Evolutionary conservation across 768 basidiomycete genomes (phyloP).

Genomic region (Rhizopogon salebrosus): DNA sequence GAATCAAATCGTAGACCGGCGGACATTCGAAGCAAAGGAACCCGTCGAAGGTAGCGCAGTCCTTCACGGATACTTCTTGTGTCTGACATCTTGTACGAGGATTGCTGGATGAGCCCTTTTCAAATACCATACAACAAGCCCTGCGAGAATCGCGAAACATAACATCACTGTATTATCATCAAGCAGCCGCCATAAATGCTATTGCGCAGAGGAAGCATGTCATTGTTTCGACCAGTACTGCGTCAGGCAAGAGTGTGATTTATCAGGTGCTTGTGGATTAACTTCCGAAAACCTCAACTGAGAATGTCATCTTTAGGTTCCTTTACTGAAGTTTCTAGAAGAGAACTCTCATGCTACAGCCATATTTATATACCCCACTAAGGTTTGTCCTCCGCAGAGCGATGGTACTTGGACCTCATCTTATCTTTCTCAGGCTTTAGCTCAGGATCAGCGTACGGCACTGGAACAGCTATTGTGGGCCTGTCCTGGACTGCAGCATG

Average conservation of each 20-base stretch:
- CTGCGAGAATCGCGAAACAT: constrained; percentile 58
- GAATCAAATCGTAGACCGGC: constrained; percentile 59
- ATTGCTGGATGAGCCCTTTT: constrained; percentile 50
- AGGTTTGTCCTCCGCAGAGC: constrained; percentile 35
- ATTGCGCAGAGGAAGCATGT: constrained; percentile 58
- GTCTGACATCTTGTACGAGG: constrained; percentile 26
- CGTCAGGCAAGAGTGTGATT: constrained; percentile 85
- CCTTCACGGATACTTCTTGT: neutral
- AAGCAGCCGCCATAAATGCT: constrained; percentile 66
- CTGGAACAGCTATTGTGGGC: constrained; percentile 60
- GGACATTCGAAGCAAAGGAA: constrained; percentile 47
- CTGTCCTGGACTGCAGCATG: constrained; percentile 57
- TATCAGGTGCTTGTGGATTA: constrained; percentile 59
- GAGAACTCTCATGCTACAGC: constrained; percentile 58
- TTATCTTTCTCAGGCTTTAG: constrained; percentile 55
- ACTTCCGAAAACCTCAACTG: neutral
- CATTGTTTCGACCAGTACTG: constrained; percentile 86
- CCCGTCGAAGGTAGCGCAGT: constrained; percentile 42
- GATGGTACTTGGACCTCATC: neutral
- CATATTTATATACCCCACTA: constrained; percentile 86
- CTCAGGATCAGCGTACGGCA: constrained; percentile 78
- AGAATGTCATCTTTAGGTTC: constrained; percentile 43
- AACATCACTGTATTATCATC: constrained; percentile 58
- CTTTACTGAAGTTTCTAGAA: constrained; percentile 62
- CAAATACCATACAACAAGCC: constrained; percentile 49